Evolutionary conservation across 176 grass and related monocot species (phyloP).

Genomic region (Puya raimondii): DNA sequence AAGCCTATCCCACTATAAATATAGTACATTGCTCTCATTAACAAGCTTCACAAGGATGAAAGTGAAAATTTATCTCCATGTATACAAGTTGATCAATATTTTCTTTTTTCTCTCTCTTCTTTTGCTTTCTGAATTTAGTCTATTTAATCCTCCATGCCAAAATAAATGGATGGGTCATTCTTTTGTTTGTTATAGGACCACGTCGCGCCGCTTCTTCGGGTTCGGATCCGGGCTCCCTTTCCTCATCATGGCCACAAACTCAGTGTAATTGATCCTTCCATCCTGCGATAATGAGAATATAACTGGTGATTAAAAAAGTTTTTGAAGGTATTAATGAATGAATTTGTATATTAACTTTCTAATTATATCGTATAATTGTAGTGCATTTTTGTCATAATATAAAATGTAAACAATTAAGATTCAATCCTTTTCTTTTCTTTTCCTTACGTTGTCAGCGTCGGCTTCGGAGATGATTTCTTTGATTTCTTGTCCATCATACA

Average conservation of each 20-base stretch:
- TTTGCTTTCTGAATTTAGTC: background rate
- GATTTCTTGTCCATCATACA: slow-evolving; percentile 67
- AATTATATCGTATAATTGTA: no score
- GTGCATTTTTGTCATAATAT: background rate
- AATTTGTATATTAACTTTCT: no score
- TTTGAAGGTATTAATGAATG: no score
- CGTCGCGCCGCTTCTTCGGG: slow-evolving; percentile 76
- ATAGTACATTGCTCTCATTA: background rate
- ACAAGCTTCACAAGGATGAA: background rate
- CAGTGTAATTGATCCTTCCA: slow-evolving; percentile 75
- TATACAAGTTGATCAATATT: background rate
- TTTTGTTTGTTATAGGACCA: slow-evolving; percentile 40
- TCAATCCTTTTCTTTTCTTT: background rate
- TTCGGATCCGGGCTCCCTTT: slow-evolving; percentile 61
- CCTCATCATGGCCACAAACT: slow-evolving; percentile 82
- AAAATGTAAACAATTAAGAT: background rate
- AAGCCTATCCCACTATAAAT: background rate
- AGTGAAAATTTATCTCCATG: background rate
- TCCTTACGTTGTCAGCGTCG: slow-evolving; percentile 75
- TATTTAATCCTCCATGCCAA: background rate
- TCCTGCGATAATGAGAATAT: slow-evolving; percentile 29
- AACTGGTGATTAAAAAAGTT: no score
- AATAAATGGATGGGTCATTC: background rate
- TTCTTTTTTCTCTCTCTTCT: background rate
- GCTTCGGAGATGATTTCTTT: slow-evolving; percentile 74